Evolutionary conservation across 2,329 filamentous ascomycete species (phyloP).

Genomic region (Nannizzia gypsea): DNA sequence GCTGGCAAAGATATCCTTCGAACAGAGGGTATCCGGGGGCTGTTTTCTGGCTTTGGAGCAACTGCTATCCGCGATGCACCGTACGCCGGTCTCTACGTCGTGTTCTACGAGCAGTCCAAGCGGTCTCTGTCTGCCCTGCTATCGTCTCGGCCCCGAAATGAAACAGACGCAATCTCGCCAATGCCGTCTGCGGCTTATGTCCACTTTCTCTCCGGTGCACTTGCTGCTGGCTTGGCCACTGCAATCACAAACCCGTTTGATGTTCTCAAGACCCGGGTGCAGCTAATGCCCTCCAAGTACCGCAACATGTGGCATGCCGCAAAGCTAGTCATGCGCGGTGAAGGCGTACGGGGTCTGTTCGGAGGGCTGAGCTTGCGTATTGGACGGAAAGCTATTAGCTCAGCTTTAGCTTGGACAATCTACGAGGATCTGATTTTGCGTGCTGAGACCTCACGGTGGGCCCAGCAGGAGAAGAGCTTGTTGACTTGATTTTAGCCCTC

Average conservation of each 20-base stretch:
- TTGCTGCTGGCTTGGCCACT: slow-evolving; percentile 73
- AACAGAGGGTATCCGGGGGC: slow-evolving; percentile 64
- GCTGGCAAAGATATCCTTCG: slow-evolving; percentile 64
- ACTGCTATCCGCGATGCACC: slow-evolving; percentile 91
- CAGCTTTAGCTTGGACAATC: slow-evolving; percentile 90
- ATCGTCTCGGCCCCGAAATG: not conserved
- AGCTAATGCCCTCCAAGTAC: slow-evolving; percentile 75
- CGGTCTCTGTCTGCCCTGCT: slow-evolving; percentile 22
- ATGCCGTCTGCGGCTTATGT: slow-evolving; percentile 44
- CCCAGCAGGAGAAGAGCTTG: not conserved
- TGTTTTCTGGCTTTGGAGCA: slow-evolving; percentile 88
- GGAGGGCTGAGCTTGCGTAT: slow-evolving; percentile 79
- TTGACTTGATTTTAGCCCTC: not conserved
- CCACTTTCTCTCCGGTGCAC: slow-evolving; percentile 72
- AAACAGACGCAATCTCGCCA: not conserved
- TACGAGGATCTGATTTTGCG: slow-evolving; percentile 86
- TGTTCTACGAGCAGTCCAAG: slow-evolving; percentile 65
- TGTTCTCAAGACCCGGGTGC: slow-evolving; percentile 86
- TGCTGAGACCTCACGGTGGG: slow-evolving; percentile 39
- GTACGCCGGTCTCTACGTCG: slow-evolving; percentile 86
- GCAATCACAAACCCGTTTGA: slow-evolving; percentile 93
- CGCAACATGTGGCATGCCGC: slow-evolving; percentile 69
- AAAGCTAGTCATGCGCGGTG: slow-evolving; percentile 65
- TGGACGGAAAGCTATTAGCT: slow-evolving; percentile 81
- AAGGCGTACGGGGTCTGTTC: slow-evolving; percentile 69